Base-by-base conservation (phyloP, 225 moss, liverwort and hornwort genomes). In the Physcomitrellopsis africana region DNA sequence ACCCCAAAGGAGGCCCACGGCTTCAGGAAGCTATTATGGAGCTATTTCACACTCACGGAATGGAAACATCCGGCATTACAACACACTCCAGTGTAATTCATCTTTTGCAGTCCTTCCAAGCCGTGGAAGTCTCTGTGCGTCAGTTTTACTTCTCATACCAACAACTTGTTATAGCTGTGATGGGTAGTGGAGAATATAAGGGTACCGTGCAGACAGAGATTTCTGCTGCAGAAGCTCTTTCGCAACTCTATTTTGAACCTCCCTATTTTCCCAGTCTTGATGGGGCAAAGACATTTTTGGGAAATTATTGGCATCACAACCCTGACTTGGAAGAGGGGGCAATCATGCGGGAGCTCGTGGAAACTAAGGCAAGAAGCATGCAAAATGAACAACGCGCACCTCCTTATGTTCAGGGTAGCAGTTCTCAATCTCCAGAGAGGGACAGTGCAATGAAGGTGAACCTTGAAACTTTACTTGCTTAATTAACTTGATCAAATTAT, bases 101-200 rank as follows among this genome's bases (percentile, higher is more conserved):
- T 56, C 79, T 94, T 43, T 79, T 94, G 44, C 94, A 94, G 73
- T 85, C 90, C 0, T 90, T 94, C 51, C 94, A 94, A 81, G 86
- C 92, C 16, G 80, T 92, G 52, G 94, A 94, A 79, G 90, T 82
- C 10, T 69, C 92, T 8, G 90, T 94, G 54, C 91, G 94, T 8
- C 92, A 94, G 72, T 92, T 94, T 23, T 94, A 90, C 79, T 94
- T 94, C 86, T 85, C 92, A 1, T 94, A 94, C 63, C 86, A 92
- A 70, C 94, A 92, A 63, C 82, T 94, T 47, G 94, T 94, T 60
- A 87, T 90, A 12, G 85, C 88, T 3, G 85, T 92, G 3, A 89
- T 94, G 86, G 94, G 94, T 1, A 88, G 90, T 66, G 94, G 94
- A 7, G 94, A 94, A 52, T 94, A 79, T 71, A 86, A 88, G 77